A percentile compares a stretch with the other conserved stretches of the same genome.
These are phyloP conservation scores for Colletotrichum euphorbiae DNA, from an alignment of 2,329 filamentous ascomycete species.

Conservation along the genomic window DNA sequence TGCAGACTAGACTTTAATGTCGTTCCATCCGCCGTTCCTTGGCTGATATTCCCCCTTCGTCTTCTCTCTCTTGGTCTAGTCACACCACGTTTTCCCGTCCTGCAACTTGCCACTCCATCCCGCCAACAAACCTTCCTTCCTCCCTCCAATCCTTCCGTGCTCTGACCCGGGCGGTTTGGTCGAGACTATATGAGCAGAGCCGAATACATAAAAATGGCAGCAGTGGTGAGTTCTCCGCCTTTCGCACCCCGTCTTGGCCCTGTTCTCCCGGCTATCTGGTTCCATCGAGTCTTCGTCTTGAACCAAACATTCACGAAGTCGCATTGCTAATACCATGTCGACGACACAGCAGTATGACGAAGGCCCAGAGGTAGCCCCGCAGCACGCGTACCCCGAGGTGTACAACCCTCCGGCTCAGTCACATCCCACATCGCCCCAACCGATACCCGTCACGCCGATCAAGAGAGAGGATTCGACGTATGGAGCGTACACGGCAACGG, in stretches of 20 bases:
- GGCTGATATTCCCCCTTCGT: conserved; percentile 6
- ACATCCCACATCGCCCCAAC: conserved; percentile 23
- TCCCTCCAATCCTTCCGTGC: not conserved
- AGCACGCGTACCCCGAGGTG: conserved; percentile 33
- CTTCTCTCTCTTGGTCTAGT: not conserved
- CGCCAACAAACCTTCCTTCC: not conserved
- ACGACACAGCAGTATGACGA: conserved; percentile 33
- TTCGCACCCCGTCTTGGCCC: not conserved
- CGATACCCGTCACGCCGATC: conserved; percentile 22
- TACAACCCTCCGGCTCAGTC: conserved; percentile 31
- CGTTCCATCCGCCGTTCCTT: conserved; percentile 22
- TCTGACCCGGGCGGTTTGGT: not conserved
- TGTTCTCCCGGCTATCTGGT: conserved; percentile 5
- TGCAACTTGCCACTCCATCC: not conserved
- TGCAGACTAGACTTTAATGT: conserved; percentile 14
- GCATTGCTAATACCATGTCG: conserved; percentile 7
- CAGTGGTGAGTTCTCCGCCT: conserved; percentile 19
- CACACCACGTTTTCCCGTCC: not conserved
- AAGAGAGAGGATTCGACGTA: conserved; percentile 31
- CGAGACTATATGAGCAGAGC: conserved; percentile 18
- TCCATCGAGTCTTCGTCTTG: not conserved
- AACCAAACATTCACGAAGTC: not conserved
- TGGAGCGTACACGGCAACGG: conserved; percentile 21
- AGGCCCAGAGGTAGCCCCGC: conserved; percentile 37
- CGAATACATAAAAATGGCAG: conserved; percentile 33